Evolutionary conservation across 805 yeast species (phyloP), one percentile per base, ranked within the genome.

Genomic region (Metschnikowia koreensis): DNA sequence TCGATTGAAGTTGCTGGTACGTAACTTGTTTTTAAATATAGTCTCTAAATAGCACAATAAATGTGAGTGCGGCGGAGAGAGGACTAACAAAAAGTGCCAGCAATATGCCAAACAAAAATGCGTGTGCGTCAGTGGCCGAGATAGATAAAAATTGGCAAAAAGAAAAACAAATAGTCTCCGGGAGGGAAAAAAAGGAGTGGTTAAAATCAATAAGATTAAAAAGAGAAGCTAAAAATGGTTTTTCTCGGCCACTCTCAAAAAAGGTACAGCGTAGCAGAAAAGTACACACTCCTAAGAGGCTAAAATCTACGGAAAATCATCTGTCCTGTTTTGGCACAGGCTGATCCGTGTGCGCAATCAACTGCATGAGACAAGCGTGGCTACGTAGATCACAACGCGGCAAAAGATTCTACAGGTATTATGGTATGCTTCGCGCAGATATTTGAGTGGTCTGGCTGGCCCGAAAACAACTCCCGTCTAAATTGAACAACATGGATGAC

Each of bases 1-100:
- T 31, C 6, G 6, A 9, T 9, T 31, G 34, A 12, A 31, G 12
- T 31, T 13, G 57, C 63, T 46, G 61, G 60, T 13, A 66, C 71
- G 13, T 12, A 31, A 31, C 13, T 12, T 31, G 13, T 31, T 10
- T 2, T 3, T 31, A 31, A 31, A 31, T 2, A 31, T 6, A 31
- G 34, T 31, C 13, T 31, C 34, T 31, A 10, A 12, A 31, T 31
- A 10, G 34, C 34, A 31, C 34, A 31, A 31, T 31, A 31, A 31
- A 31, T 31, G 27, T 26, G n/a, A 17, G 38, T 42, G 46, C 46
- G 38, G 46, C 38, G 44, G 33, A n/a, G 34, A 5, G 31, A 16
- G 44, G 44, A 12, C 36, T 41, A 41, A 13, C 27, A 33, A 42
- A 42, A 33, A 38, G 46, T 42, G 46, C 46, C 46, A 42, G 46